A percentile compares a stretch with the other conserved stretches of the same genome.
These are phyloP conservation scores for Neurospora pannonica DNA, from an alignment of 495 filamentous ascomycete genomes.

Conservation along the genomic window DNA sequence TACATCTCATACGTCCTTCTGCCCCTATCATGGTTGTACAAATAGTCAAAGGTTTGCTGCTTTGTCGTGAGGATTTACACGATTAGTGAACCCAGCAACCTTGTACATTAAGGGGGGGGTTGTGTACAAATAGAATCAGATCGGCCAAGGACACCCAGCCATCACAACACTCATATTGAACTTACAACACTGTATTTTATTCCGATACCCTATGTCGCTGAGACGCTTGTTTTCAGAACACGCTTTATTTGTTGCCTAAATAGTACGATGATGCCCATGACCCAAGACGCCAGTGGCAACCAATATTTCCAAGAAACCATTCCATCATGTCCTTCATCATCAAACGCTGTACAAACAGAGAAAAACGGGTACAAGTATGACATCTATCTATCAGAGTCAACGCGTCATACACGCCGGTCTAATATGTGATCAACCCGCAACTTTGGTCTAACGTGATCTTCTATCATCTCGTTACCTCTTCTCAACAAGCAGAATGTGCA, in stretches of 20 bases:
- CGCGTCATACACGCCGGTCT: not conserved
- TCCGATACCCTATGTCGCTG: not conserved
- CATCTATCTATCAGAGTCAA: not conserved
- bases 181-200: not conserved
- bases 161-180: not conserved
- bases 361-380: not conserved
- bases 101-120: not conserved
- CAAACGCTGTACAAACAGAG: not conserved
- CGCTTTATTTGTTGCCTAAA: not conserved
- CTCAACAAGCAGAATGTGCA: slow-evolving; percentile 92
- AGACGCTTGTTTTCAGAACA: not conserved
- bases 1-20: not conserved
- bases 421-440: not conserved
- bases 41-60: not conserved
- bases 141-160: not conserved
- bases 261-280: not conserved
- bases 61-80: not conserved
- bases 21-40: not conserved
- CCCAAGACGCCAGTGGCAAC: not conserved
- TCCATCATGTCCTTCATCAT: not conserved
- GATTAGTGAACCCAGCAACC: not conserved
- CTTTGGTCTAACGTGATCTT: not conserved
- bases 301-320: not conserved
- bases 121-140: slow-evolving; percentile 20
- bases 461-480: slow-evolving; percentile 47